Percentiles rank a stretch among this genome's conserved stretches.
These are phyloP conservation scores for Terana coerulea DNA, from an alignment of 768 basidiomycete species.

Conservation along the genomic window DNA sequence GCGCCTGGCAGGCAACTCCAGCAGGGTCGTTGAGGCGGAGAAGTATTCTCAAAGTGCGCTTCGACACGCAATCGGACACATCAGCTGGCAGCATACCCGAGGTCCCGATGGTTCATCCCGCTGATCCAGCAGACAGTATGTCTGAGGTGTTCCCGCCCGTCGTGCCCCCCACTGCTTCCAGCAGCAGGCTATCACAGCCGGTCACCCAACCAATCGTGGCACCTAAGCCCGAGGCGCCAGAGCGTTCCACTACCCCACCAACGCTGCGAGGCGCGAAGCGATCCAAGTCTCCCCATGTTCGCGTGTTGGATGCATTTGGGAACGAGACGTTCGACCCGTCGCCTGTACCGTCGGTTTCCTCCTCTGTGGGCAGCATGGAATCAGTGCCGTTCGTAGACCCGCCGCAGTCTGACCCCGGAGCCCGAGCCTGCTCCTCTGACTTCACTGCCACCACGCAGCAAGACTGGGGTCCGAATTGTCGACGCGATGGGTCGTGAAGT, in stretches of 20 bases:
- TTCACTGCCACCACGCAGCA: slow-evolving; percentile 27
- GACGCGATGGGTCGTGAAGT: slow-evolving; percentile 70
- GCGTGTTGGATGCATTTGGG: slow-evolving; percentile 73
- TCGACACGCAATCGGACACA: slow-evolving; percentile 45
- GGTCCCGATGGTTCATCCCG: slow-evolving; percentile 12
- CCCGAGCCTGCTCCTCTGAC: background rate
- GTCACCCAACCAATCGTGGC: background rate
- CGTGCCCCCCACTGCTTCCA: background rate
- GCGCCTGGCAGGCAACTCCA: slow-evolving; percentile 50
- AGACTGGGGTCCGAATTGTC: slow-evolving; percentile 51
- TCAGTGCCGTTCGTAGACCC: too few relatives aligned
- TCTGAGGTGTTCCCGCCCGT: slow-evolving; percentile 12
- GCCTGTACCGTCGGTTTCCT: background rate
- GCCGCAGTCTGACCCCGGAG: too few relatives aligned
- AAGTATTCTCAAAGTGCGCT: slow-evolving; percentile 68
- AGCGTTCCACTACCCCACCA: slow-evolving; percentile 22
- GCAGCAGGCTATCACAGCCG: background rate
- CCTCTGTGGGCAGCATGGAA: slow-evolving; percentile 16
- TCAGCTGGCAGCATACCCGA: slow-evolving; percentile 16
- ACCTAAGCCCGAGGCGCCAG: slow-evolving; percentile 5
- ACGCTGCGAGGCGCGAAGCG: slow-evolving; percentile 30
- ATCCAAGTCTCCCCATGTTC: slow-evolving; percentile 48
- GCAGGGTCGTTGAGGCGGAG: slow-evolving; percentile 38
- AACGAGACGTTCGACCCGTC: slow-evolving; percentile 32
- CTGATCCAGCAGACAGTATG: slow-evolving; percentile 12